Evolutionary conservation across 208 protist genomes (phyloP), one percentile per base, ranked within the genome.

Genomic region (Acanthamoeba sp.): DNA sequence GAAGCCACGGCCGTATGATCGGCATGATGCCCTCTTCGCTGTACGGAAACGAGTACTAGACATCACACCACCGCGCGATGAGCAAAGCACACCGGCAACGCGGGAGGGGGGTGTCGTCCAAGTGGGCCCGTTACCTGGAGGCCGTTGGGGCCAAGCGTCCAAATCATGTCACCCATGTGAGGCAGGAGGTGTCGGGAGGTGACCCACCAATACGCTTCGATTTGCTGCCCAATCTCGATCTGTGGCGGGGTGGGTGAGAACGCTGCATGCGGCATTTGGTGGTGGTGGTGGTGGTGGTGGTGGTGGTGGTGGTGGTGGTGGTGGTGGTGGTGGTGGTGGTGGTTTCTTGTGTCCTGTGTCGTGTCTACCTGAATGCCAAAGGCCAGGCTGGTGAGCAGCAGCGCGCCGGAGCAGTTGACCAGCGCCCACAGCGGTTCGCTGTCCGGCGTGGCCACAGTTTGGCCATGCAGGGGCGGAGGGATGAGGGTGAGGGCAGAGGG

Each of bases 91-190:
- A 57, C 50, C n/a, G n/a, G n/a, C n/a, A n/a, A n/a, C n/a, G n/a
- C n/a, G n/a, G n/a, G n/a, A n/a, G n/a, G n/a, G n/a, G n/a, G n/a
- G n/a, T n/a, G n/a, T n/a, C n/a, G n/a, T n/a, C n/a, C n/a, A n/a
- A n/a, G n/a, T n/a, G n/a, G n/a, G n/a, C n/a, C n/a, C n/a, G n/a
- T n/a, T n/a, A 73, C 64, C 64, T 73, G 64, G 20, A 85, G 76
- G 1, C 76, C 76, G 42, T 85, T 5, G 42, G 76, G 45, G 3
- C 76, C 76, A 5, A 85, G 76, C 22, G 76, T 85, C 76, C 76
- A 85, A 20, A 85, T 48, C 76, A 85, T 85, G 76, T 85, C 76
- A 18, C 76, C 76, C 76, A 85, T 85, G 32, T 85, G 76, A 57
- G 76, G 76, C 38, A 85, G 76, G 22, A 85, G n/a, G n/a, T 57